Evolutionary conservation across 2,329 filamentous ascomycete species (phyloP).

Genomic region (Tolypocladium cylindrosporum): DNA sequence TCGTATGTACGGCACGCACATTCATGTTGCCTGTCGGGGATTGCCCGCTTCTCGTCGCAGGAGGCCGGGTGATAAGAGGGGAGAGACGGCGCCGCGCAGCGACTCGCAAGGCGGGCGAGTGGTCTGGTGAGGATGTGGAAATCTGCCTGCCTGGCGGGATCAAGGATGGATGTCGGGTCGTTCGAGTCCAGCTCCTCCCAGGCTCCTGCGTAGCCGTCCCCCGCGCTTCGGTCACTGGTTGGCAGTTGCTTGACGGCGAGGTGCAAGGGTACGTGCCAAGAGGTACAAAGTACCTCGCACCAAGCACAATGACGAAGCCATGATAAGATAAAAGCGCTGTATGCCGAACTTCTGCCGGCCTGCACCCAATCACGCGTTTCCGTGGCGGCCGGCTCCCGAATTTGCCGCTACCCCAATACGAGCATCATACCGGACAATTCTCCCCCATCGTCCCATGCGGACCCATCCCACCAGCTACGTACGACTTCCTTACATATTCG

Average conservation of each 20-base stretch:
- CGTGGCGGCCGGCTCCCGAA: constrained; percentile 1
- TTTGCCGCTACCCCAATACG: neutral
- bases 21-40: constrained; percentile 38
- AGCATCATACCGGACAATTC: neutral
- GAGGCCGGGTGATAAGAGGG: neutral
- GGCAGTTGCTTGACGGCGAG: neutral
- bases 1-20: constrained; percentile 26
- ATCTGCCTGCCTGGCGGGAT: neutral
- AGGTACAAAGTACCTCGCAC: constrained; percentile 1
- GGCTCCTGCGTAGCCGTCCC: neutral
- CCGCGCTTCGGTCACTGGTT: neutral
- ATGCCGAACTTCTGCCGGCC: constrained; percentile 13
- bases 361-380: constrained; percentile 16
- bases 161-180: neutral
- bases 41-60: neutral
- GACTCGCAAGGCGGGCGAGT: neutral
- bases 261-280: neutral
- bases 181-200: neutral
- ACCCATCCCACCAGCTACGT: neutral
- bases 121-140: neutral
- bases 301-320: neutral
- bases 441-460: neutral
- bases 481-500: neutral
- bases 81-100: neutral
- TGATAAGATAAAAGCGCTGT: neutral